Conservation (phyloP, 768 basidiomycete genomes). For the Suillus spraguei region DNA sequence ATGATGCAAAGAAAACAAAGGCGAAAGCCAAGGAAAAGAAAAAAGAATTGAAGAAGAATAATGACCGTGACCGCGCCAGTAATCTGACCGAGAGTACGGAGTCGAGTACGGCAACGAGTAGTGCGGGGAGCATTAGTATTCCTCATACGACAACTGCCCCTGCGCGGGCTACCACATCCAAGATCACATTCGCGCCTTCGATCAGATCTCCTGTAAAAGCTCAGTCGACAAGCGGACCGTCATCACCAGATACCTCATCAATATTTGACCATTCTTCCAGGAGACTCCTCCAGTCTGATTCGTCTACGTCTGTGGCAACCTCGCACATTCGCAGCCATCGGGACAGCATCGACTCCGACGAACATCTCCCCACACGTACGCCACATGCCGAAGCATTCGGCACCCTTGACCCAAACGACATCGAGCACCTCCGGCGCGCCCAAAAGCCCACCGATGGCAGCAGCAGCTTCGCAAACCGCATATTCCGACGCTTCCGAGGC, state of each 20-base stretch:
- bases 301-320: background rate
- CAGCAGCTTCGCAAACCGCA: constrained; percentile 23
- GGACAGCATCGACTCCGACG: constrained; percentile 29
- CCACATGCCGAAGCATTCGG: constrained; percentile 67
- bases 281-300: constrained; percentile 15
- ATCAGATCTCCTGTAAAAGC: constrained; percentile 1
- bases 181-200: constrained; percentile 21
- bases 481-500: constrained; percentile 26
- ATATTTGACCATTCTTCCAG: constrained; percentile 9
- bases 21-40: constrained; percentile 30
- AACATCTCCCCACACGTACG: constrained; percentile 45
- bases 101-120: constrained; percentile 33
- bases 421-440: constrained; percentile 46
- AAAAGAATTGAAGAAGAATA: constrained; percentile 31
- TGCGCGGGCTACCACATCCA: constrained; percentile 15
- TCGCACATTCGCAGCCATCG: constrained; percentile 24
- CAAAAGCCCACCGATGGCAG: constrained; percentile 26
- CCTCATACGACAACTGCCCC: constrained; percentile 14
- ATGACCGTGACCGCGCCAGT: constrained; percentile 22
- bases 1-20: constrained; percentile 20
- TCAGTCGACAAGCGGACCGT: constrained; percentile 21
- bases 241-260: constrained; percentile 22
- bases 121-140: constrained; percentile 28
- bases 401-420: constrained; percentile 54
- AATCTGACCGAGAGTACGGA: constrained; percentile 34